These are phyloP conservation scores for Biscogniauxia sp. DNA, from an alignment of 2,329 filamentous ascomycete genomes.

Conservation along the genomic window DNA sequence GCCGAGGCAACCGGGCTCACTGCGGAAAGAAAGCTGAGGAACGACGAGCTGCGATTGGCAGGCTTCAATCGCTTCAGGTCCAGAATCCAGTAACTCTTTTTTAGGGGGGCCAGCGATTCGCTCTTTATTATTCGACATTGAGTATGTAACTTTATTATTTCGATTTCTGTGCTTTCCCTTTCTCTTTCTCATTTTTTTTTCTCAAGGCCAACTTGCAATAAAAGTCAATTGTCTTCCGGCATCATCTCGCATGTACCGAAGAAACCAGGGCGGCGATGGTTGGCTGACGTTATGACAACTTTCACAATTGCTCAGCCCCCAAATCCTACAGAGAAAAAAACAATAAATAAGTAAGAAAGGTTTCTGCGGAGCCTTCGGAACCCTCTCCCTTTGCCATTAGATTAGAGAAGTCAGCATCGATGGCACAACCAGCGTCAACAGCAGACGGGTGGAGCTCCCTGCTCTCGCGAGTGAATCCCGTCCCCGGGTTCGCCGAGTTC, in stretches of 20 bases:
- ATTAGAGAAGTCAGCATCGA: slow-evolving; percentile 1
- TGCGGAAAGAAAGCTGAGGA: neutral
- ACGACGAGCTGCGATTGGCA: neutral
- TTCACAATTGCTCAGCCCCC: neutral
- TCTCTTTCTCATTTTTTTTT: no score
- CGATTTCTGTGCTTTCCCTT: no score
- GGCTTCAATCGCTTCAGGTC: neutral
- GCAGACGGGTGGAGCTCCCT: slow-evolving; percentile 43
- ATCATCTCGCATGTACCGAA: neutral
- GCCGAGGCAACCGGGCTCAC: neutral
- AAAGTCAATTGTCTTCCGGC: neutral
- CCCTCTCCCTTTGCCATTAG: neutral
- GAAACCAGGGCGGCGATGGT: neutral
- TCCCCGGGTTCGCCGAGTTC: slow-evolving; percentile 72
- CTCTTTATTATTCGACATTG: neutral
- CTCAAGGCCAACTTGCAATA: neutral
- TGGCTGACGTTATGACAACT: neutral
- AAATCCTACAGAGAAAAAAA: neutral
- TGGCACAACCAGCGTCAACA: slow-evolving; percentile 23
- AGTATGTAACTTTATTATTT: neutral
- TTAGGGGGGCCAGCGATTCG: neutral
- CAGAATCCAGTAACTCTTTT: neutral
- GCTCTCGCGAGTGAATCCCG: slow-evolving; percentile 59
- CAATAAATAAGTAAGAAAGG: neutral
- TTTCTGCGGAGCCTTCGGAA: neutral